A percentile compares a stretch with the other conserved stretches of the same genome.
phyloP scores from a whole-genome alignment of 495 filamentous ascomycete species.

The Lasiosphaeria miniovina region DNA sequence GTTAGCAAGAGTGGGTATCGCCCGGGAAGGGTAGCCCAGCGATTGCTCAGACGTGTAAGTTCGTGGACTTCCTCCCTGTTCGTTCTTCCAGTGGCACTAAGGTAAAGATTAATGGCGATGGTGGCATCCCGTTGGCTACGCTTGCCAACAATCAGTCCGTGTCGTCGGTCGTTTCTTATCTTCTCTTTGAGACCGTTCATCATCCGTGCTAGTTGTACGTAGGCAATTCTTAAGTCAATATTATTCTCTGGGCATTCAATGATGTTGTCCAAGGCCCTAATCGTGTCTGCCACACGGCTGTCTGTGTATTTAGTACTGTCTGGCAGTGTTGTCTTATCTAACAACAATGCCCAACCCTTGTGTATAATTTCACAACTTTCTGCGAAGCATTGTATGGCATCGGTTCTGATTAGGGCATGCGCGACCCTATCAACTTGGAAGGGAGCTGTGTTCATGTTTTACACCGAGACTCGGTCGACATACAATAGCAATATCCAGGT shows the following conservation, averaged over 20 bases:
- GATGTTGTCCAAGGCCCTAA: conserved; percentile 4
- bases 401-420: too few species aligned
- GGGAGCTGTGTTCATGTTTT: too few species aligned
- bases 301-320: conserved; percentile 1
- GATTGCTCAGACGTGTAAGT: background rate
- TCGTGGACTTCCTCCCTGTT: conserved; percentile 1
- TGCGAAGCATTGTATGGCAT: too few species aligned
- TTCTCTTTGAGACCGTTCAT: background rate
- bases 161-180: conserved; percentile 3
- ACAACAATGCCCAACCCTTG: too few species aligned
- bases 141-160: background rate
- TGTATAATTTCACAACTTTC: too few species aligned
- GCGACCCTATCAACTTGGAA: too few species aligned
- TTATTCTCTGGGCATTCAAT: background rate
- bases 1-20: conserved; percentile 3
- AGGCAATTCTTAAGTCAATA: background rate
- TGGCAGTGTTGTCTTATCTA: background rate
- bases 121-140: conserved; percentile 9
- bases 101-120: conserved; percentile 5
- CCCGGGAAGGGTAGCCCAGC: background rate
- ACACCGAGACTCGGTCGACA: too few species aligned
- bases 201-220: conserved; percentile 5
- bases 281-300: background rate
- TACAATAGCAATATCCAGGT: too few species aligned
- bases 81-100: conserved; percentile 4